A percentile compares a stretch with the other conserved stretches of the same genome.
Evolutionary conservation across 2,329 filamentous ascomycete species (phyloP).

Genomic region (Fusarium sp.): DNA sequence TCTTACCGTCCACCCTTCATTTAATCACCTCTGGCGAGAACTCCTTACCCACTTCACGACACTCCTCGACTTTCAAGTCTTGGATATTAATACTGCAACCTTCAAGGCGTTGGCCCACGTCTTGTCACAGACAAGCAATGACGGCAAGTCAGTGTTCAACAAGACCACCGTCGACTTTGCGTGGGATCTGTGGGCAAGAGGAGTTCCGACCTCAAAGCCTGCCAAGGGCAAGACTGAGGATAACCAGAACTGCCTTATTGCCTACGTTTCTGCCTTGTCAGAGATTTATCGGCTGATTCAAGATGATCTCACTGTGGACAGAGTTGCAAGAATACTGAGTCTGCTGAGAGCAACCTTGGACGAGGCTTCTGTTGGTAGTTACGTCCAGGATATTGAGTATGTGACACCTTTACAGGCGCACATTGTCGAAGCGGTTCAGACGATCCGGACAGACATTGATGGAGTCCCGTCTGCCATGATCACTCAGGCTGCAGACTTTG

Average conservation of each 20-base stretch:
- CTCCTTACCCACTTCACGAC: constrained; percentile 76
- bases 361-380: constrained; percentile 74
- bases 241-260: constrained; percentile 85
- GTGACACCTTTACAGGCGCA: constrained; percentile 78
- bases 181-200: constrained; percentile 78
- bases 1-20: constrained; percentile 73
- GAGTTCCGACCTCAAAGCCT: constrained; percentile 64
- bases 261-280: constrained; percentile 82
- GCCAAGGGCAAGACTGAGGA: constrained; percentile 58
- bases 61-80: constrained; percentile 70
- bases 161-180: constrained; percentile 68
- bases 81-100: constrained; percentile 78
- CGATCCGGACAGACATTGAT: constrained; percentile 73
- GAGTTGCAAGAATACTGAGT: constrained; percentile 74
- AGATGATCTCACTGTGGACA: constrained; percentile 69
- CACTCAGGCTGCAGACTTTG: constrained; percentile 75
- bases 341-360: constrained; percentile 79
- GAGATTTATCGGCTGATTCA: constrained; percentile 84
- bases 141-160: constrained; percentile 57
- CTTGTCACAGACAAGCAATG: constrained; percentile 62
- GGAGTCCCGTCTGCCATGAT: constrained; percentile 77
- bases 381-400: constrained; percentile 78
- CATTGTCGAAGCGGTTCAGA: constrained; percentile 74
- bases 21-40: constrained; percentile 80
- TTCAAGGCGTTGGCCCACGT: constrained; percentile 76